phyloP scores from a whole-genome alignment of 768 basidiomycete species.

The Boletus speciosus region DNA sequence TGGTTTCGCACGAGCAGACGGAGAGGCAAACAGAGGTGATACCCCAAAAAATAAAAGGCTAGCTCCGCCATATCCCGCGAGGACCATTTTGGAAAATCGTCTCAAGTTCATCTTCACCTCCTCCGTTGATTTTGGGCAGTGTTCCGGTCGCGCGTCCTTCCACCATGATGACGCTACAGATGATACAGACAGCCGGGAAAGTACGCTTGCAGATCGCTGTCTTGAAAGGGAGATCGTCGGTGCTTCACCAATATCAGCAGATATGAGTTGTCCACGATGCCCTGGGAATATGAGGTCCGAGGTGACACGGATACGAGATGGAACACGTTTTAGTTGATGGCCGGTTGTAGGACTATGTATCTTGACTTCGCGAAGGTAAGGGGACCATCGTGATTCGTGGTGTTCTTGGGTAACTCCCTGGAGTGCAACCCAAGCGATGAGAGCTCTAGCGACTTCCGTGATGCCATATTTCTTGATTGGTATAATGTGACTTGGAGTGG shows the following conservation, averaged over 20 bases:
- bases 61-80: conserved; percentile 83
- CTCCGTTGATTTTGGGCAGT: conserved; percentile 32
- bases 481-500: conserved; percentile 46
- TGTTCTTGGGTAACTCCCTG: conserved; percentile 81
- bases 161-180: conserved; percentile 26
- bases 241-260: conserved; percentile 76
- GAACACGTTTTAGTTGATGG: conserved; percentile 30
- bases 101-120: conserved; percentile 71
- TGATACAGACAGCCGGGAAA: conserved; percentile 24
- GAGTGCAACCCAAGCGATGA: conserved; percentile 77
- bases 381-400: conserved; percentile 71
- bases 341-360: conserved; percentile 46
- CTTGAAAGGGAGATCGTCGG: conserved; percentile 30
- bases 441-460: conserved; percentile 61
- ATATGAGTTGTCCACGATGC: conserved; percentile 67
- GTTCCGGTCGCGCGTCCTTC: conserved; percentile 24
- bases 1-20: conserved; percentile 22
- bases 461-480: conserved; percentile 62
- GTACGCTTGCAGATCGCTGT: conserved; percentile 29
- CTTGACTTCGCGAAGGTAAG: conserved; percentile 61
- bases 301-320: conserved; percentile 67
- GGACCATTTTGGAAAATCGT: conserved; percentile 75
- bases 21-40: conserved; percentile 31
- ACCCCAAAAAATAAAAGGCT: conserved; percentile 80
- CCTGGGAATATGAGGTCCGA: conserved; percentile 69